Evolutionary conservation across 2,329 filamentous ascomycete genomes (phyloP).

Genomic region (Fusarium dimerum): DNA sequence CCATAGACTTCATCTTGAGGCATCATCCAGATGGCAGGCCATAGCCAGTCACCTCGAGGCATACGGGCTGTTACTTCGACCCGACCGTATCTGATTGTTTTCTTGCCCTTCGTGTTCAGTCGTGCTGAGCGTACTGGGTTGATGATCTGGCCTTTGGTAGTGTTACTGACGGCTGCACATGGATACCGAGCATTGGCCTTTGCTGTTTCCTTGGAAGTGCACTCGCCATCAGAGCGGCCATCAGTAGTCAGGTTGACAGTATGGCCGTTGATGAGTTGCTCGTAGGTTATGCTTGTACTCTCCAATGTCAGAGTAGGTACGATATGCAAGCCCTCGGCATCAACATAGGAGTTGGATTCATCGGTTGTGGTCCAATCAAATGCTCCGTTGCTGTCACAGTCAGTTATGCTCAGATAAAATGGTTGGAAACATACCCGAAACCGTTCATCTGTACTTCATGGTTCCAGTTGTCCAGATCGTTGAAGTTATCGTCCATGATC

Average conservation of each 20-base stretch:
- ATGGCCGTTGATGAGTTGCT: slow-evolving; percentile 38
- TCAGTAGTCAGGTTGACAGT: slow-evolving; percentile 46
- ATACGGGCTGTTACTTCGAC: slow-evolving; percentile 56
- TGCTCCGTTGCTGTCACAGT: slow-evolving; percentile 32
- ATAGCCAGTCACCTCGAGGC: slow-evolving; percentile 56
- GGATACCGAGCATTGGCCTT: slow-evolving; percentile 17
- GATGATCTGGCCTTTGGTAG: slow-evolving; percentile 45
- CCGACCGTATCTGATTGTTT: slow-evolving; percentile 48
- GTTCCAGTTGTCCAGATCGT: slow-evolving; percentile 45
- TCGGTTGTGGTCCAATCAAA: slow-evolving; percentile 56
- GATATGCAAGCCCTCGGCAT: slow-evolving; percentile 50
- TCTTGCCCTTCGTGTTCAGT: slow-evolving; percentile 44
- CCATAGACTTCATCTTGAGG: slow-evolving; percentile 49
- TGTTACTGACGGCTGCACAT: slow-evolving; percentile 45
- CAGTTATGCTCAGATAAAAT: background rate
- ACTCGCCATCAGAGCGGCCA: slow-evolving; percentile 33
- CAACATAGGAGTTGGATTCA: slow-evolving; percentile 45
- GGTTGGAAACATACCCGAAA: slow-evolving; percentile 35
- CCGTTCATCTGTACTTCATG: slow-evolving; percentile 44
- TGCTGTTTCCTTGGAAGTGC: slow-evolving; percentile 35
- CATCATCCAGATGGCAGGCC: slow-evolving; percentile 50
- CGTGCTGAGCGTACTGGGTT: slow-evolving; percentile 50
- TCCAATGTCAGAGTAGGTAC: slow-evolving; percentile 48
- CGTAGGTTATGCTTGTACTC: slow-evolving; percentile 30
- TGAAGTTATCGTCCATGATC: slow-evolving; percentile 25